A percentile compares a stretch with the other conserved stretches of the same genome.
Conservation (phyloP, 2,329 filamentous ascomycete genomes). For the Colletotrichum simmondsii region DNA sequence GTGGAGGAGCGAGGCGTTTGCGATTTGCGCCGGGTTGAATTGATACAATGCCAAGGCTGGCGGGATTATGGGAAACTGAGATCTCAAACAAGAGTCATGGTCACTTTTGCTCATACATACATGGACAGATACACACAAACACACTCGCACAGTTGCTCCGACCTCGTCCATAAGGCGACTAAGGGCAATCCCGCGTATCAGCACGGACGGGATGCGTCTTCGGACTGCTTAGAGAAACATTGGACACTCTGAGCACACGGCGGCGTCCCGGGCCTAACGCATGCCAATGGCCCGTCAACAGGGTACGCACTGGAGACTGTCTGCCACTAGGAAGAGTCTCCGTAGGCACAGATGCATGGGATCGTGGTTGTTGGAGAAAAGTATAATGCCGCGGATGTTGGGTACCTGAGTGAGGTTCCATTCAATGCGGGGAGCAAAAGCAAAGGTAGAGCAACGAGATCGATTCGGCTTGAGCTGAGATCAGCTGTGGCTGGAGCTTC, state of each 20-base stretch:
- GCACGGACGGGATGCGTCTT: constrained; percentile 11
- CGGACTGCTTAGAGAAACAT: background rate
- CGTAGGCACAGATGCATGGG: constrained; percentile 1
- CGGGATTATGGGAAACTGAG: background rate
- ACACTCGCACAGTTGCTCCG: constrained; percentile 3
- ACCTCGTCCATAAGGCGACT: background rate
- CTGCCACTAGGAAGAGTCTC: constrained; percentile 1
- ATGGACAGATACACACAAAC: background rate
- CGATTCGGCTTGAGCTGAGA: background rate
- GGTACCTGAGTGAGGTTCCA: background rate
- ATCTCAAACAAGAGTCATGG: constrained; percentile 16
- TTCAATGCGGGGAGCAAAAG: background rate
- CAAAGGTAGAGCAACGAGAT: background rate
- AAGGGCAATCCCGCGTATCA: background rate
- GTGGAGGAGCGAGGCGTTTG: background rate
- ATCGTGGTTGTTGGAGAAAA: background rate
- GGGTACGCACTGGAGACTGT: constrained; percentile 2
- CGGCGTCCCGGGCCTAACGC: constrained; percentile 4
- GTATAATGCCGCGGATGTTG: background rate
- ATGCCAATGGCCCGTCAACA: constrained; percentile 28
- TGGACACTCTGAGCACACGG: background rate
- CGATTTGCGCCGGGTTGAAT: background rate
- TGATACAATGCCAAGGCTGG: constrained; percentile 28
- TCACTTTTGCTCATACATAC: background rate
- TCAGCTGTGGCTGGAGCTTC: background rate